phyloP scores from a whole-genome alignment of 805 yeast genomes.

The Ogataea minuta region DNA sequence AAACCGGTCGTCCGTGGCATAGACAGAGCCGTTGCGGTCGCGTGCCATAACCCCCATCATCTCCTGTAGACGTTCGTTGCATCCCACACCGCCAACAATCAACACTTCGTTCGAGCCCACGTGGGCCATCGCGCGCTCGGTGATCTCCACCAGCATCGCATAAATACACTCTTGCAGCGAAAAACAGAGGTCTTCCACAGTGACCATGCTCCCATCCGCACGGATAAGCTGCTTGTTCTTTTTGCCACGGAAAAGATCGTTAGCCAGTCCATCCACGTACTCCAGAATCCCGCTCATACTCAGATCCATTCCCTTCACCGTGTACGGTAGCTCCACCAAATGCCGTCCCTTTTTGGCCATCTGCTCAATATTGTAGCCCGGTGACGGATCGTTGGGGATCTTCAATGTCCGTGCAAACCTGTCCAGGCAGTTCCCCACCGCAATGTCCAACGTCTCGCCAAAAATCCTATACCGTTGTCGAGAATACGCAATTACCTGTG shows the following conservation, averaged over 20 bases:
- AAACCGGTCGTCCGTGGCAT: slow-evolving; percentile 94
- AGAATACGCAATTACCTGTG: slow-evolving; percentile 96
- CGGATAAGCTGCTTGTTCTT: slow-evolving; percentile 40
- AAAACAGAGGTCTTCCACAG: slow-evolving; percentile 86
- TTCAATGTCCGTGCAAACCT: slow-evolving; percentile 88
- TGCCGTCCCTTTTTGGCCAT: slow-evolving; percentile 70
- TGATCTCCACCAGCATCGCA: slow-evolving; percentile 96
- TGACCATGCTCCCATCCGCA: slow-evolving; percentile 51
- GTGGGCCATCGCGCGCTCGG: slow-evolving; percentile 98
- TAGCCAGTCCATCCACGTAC: slow-evolving; percentile 75
- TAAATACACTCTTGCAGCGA: slow-evolving; percentile 90
- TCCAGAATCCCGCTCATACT: slow-evolving; percentile 96
- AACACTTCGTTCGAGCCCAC: slow-evolving; percentile 85
- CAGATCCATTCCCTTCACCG: slow-evolving; percentile 98
- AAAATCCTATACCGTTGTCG: slow-evolving; percentile 93
- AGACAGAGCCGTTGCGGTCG: slow-evolving; percentile 85
- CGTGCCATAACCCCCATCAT: slow-evolving; percentile 96
- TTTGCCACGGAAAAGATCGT: slow-evolving; percentile 56
- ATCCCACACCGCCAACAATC: slow-evolving; percentile 98
- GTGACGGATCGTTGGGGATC: slow-evolving; percentile 92
- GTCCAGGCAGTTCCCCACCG: slow-evolving; percentile 95
- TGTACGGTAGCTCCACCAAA: slow-evolving; percentile 81
- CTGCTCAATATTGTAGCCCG: slow-evolving; percentile 96
- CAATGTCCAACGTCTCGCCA: slow-evolving; percentile 98
- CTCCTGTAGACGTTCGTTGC: slow-evolving; percentile 83